Base-by-base conservation (phyloP, 495 filamentous ascomycete species). In the Clavariopsis aquatica region DNA sequence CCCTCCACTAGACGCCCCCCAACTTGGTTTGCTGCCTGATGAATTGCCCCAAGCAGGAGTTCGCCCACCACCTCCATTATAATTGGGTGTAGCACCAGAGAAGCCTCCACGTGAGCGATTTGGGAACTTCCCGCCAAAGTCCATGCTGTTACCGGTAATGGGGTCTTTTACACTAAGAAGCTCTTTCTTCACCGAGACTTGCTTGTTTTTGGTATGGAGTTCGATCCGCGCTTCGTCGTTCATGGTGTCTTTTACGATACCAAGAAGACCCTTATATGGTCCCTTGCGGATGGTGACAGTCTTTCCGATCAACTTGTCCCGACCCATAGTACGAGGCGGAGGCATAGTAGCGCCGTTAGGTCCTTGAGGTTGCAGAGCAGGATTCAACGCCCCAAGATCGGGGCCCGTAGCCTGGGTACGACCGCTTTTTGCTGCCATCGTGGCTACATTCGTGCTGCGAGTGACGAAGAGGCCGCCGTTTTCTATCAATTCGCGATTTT, bases 381-480 rank as follows among this genome's bases (percentile, higher is more conserved):
- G 94, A 72, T 99, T 98, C 93, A 98, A 96, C 65, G 90, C 84
- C 17, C 83, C 84, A 29, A 98, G 78, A 76, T 98, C 95, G 0
- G 91, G 90, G 8, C 84, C 85, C 12, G 60, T 64, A 49, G 71
- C 75, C 23, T 78, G 78, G 4, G 81, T 74, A 34, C 91, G 82
- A 36, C 91, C 92, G 64, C 94, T 93, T 76, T 96, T 96, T 19
- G 94, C 92, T 12, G 92, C 91, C 23, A 97, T 85, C 0, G 92
- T 96, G 19, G 85, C 85, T 66, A 98, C 89, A 72, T 89, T 95
- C 65, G 81, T 86, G 26, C 90, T 89, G 46, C 92, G 84, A n/a
- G 88, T 87, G 26, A 97, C 94, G 61, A 92, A 93, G 53, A 97
- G 84, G 62, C 94, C 95, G 0, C 89, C 85, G 69, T 97, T 96